Evolutionary conservation across 1,139 yeast genomes (phyloP).

Genomic region (Pichia sp.): DNA sequence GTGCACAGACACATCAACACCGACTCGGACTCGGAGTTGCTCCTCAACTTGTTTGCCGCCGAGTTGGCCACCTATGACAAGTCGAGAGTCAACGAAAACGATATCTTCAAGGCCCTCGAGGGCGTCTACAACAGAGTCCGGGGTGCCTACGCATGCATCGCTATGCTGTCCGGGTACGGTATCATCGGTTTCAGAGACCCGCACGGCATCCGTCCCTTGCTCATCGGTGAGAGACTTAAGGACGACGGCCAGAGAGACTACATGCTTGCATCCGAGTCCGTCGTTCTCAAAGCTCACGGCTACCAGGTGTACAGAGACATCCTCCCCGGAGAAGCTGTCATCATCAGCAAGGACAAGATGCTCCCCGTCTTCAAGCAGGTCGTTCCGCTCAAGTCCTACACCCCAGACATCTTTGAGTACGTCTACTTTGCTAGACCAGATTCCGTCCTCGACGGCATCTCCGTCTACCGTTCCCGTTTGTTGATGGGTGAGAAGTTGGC

Average conservation of each 20-base stretch:
- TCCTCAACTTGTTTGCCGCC: constrained; percentile 85
- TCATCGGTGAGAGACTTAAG: constrained; percentile 73
- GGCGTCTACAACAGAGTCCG: constrained; percentile 78
- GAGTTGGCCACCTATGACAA: constrained; percentile 89
- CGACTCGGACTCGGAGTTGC: constrained; percentile 89
- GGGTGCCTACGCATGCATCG: constrained; percentile 95
- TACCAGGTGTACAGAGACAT: constrained; percentile 76
- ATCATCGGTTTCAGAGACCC: constrained; percentile 95
- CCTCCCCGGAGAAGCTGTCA: constrained; percentile 93
- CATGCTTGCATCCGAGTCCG: constrained; percentile 95
- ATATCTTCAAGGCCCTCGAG: constrained; percentile 77
- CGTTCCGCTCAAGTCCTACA: constrained; percentile 69
- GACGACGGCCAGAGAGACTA: constrained; percentile 76
- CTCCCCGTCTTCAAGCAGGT: constrained; percentile 83
- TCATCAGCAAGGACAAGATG: constrained; percentile 69
- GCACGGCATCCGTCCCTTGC: constrained; percentile 88
- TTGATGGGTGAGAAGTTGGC: constrained; percentile 95
- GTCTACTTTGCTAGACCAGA: constrained; percentile 98
- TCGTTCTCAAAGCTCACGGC: constrained; percentile 89
- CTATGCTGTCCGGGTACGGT: constrained; percentile 95
- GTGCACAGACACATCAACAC: constrained; percentile 98
- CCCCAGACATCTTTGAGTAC: constrained; percentile 96
- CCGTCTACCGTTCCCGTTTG: constrained; percentile 87
- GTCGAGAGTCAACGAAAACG: constrained; percentile 86
- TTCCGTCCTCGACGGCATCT: constrained; percentile 89